Conservation (phyloP, 306 rosid genomes). For the Lathyrus oleraceus region DNA sequence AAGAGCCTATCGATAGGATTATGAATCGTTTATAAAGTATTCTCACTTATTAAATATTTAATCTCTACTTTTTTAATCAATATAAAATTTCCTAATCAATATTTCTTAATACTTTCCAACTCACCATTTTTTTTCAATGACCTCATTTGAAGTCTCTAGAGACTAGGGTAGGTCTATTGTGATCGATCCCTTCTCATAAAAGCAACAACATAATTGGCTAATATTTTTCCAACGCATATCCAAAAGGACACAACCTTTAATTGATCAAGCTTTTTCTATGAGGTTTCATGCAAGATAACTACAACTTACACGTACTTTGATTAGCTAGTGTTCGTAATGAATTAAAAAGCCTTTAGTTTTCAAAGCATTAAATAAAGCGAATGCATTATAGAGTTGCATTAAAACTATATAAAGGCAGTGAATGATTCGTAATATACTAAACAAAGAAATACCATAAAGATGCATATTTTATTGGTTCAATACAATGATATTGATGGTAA, state of each 20-base stretch:
- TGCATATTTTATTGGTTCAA: conserved; percentile 35
- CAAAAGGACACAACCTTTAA: conserved; percentile 24
- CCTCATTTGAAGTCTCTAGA: too few species aligned
- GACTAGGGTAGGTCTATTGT: background rate
- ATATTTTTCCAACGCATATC: conserved; percentile 29
- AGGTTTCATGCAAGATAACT: conserved; percentile 30
- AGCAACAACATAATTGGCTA: conserved; percentile 18
- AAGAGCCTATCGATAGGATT: too few species aligned
- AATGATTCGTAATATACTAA: conserved; percentile 52
- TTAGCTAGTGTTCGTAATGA: conserved; percentile 31
- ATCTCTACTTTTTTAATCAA: too few species aligned
- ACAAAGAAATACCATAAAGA: conserved; percentile 37
- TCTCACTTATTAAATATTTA: too few species aligned
- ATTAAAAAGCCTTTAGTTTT: conserved; percentile 36
- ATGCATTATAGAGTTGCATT: conserved; percentile 40
- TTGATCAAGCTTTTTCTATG: conserved; percentile 31
- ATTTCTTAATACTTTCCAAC: too few species aligned
- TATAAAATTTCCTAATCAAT: too few species aligned
- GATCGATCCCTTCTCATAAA: background rate
- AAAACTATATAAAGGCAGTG: conserved; percentile 35
- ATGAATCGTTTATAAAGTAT: too few species aligned
- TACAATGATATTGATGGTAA: conserved; percentile 39
- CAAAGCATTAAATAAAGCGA: conserved; percentile 43
- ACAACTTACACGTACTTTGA: conserved; percentile 39
- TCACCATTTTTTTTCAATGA: too few species aligned